A percentile compares a stretch with the other conserved stretches of the same genome.
Evolutionary conservation across 2,329 filamentous ascomycete genomes (phyloP).

Genomic region (Aspergillus novofumigatus): DNA sequence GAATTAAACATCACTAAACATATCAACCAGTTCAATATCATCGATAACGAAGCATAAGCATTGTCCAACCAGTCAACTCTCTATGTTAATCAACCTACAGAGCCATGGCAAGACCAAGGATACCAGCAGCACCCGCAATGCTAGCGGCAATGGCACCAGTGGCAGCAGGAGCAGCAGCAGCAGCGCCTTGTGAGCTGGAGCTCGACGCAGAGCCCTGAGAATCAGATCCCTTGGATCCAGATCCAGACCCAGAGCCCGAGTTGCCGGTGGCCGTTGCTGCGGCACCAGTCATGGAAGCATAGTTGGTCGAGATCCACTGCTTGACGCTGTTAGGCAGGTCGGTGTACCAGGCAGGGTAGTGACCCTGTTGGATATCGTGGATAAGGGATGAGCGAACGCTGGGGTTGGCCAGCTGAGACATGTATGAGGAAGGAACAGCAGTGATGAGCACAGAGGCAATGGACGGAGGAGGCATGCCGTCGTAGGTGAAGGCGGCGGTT

Average conservation of each 20-base stretch:
- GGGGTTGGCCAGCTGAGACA: conserved; percentile 18
- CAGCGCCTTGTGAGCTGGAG: conserved; percentile 10
- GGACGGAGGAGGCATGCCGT: conserved; percentile 18
- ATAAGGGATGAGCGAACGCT: conserved; percentile 17
- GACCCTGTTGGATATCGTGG: conserved; percentile 19
- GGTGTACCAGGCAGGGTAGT: conserved; percentile 25
- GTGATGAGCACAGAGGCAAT: conserved; percentile 23
- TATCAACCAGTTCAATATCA: not conserved
- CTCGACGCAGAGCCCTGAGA: conserved; percentile 1
- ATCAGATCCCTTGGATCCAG: conserved; percentile 1
- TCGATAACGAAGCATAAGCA: not conserved
- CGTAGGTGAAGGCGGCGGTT: conserved; percentile 3
- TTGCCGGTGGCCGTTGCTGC: not conserved
- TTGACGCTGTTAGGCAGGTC: conserved; percentile 24
- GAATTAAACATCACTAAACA: not conserved
- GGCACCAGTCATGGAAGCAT: conserved; percentile 1
- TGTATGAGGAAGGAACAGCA: conserved; percentile 22
- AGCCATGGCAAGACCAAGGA: conserved; percentile 21
- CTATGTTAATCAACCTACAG: conserved; percentile 10
- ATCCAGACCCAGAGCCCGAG: conserved; percentile 3
- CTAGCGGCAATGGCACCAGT: conserved; percentile 16
- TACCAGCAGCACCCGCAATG: conserved; percentile 17
- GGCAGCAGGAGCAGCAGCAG: conserved; percentile 14
- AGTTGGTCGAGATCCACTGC: conserved; percentile 16
- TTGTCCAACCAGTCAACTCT: not conserved